Percentiles rank a stretch among this genome's conserved stretches.
phyloP scores from a whole-genome alignment of 345 rosid species.

The Eucalyptus decipiens region DNA sequence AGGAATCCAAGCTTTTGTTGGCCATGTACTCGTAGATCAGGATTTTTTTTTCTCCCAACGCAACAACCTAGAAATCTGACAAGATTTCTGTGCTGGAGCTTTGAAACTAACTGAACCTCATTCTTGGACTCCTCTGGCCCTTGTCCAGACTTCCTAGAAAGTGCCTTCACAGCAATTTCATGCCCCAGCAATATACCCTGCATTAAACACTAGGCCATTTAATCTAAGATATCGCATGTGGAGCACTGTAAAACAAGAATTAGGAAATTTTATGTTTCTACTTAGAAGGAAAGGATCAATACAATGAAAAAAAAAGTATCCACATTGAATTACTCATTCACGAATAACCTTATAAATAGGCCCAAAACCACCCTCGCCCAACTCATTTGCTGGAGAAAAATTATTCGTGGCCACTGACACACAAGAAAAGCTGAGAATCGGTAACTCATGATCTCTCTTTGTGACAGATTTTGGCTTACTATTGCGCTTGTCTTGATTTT shows the following conservation, averaged over 20 bases:
- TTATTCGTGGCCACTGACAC: slow-evolving; percentile 3
- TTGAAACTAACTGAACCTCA: slow-evolving; percentile 2
- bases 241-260: background rate
- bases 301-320: background rate
- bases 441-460: background rate
- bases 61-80: slow-evolving; percentile 12
- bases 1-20: slow-evolving; percentile 10
- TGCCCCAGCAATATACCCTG: background rate
- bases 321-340: background rate
- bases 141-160: slow-evolving; percentile 4
- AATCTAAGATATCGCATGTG: background rate
- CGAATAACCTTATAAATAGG: slow-evolving; percentile 2
- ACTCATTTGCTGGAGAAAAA: slow-evolving; percentile 4
- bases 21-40: slow-evolving; percentile 10
- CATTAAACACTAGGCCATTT: background rate
- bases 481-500: background rate
- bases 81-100: slow-evolving; percentile 13
- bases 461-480: background rate
- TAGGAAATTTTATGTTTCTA: background rate
- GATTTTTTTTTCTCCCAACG: background rate
- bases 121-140: slow-evolving; percentile 7
- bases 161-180: slow-evolving; percentile 2
- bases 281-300: background rate
- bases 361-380: slow-evolving; percentile 19
- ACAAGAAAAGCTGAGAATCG: background rate